phyloP scores from a whole-genome alignment of 2,329 filamentous ascomycete species.

The Penicillium sp. region DNA sequence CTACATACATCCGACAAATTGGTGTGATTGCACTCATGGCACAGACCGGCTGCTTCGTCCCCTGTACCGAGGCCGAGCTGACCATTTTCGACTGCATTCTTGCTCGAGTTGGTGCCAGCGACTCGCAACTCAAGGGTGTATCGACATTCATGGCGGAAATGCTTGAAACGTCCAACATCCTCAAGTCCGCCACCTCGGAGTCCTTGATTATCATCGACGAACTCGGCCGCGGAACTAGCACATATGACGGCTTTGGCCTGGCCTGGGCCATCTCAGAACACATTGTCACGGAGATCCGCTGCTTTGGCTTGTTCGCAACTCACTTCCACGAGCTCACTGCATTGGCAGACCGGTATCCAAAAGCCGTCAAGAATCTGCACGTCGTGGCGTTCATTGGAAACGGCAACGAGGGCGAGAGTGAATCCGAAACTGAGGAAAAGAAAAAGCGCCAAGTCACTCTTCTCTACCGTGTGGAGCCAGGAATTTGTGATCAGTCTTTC shows the following conservation, averaged over 20 bases:
- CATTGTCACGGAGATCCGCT: constrained; percentile 88
- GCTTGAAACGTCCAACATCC: constrained; percentile 95
- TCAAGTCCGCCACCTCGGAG: constrained; percentile 90
- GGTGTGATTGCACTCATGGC: constrained; percentile 96
- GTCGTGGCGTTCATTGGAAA: constrained; percentile 84
- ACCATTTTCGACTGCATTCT: constrained; percentile 96
- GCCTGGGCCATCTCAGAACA: constrained; percentile 98
- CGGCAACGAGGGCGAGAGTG: constrained; percentile 37
- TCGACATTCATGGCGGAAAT: constrained; percentile 99
- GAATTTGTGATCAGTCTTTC: constrained; percentile 93
- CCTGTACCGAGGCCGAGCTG: constrained; percentile 78
- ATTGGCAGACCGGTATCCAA: constrained; percentile 69
- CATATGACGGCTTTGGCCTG: constrained; percentile 96
- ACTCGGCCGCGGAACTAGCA: constrained; percentile 88
- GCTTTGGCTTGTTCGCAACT: constrained; percentile 89
- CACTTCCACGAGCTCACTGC: constrained; percentile 98
- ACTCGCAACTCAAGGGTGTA: constrained; percentile 94
- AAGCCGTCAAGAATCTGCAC: constrained; percentile 81
- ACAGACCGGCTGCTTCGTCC: constrained; percentile 92
- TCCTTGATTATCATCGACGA: constrained; percentile 98
- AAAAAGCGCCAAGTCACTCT: constrained; percentile 79
- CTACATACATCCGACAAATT: constrained; percentile 94
- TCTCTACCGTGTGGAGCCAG: constrained; percentile 90
- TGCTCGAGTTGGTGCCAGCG: constrained; percentile 86
- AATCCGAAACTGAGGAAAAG: constrained; percentile 35